Evolutionary conservation across 2,329 filamentous ascomycete genomes (phyloP).

Genomic region (Metarhizium anisopliae): DNA sequence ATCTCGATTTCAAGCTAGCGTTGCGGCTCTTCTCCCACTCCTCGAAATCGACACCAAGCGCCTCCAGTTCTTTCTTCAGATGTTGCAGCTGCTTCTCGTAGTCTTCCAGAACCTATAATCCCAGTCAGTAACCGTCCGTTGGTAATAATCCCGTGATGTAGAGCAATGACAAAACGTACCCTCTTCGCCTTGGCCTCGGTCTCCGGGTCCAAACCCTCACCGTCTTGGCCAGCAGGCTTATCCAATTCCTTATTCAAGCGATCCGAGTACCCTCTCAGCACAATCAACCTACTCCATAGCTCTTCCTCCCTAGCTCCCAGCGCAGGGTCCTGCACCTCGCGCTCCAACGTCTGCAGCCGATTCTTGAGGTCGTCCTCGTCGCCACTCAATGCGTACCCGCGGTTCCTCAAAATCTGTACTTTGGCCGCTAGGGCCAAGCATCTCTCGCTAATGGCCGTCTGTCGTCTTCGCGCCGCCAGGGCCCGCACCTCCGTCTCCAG

Average conservation of each 20-base stretch:
- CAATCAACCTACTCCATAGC: conserved; percentile 74
- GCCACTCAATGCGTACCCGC: conserved; percentile 70
- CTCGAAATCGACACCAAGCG: conserved; percentile 48
- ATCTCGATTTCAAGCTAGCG: conserved; percentile 26
- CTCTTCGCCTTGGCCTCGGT: conserved; percentile 66
- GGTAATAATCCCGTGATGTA: neutral
- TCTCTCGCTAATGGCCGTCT: conserved; percentile 63
- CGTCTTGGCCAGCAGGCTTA: conserved; percentile 49
- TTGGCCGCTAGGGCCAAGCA: conserved; percentile 68
- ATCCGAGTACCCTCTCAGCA: conserved; percentile 63
- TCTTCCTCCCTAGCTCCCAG: conserved; percentile 71
- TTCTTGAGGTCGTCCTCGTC: conserved; percentile 72
- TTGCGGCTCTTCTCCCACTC: conserved; percentile 45
- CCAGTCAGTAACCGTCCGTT: neutral
- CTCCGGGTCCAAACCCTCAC: conserved; percentile 56
- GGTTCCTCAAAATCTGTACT: conserved; percentile 71
- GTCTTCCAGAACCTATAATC: conserved; percentile 60
- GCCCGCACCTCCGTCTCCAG: conserved; percentile 66
- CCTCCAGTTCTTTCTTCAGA: conserved; percentile 63
- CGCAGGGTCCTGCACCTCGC: conserved; percentile 63
- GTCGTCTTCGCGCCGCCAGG: conserved; percentile 62
- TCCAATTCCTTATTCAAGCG: conserved; percentile 66
- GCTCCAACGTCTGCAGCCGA: conserved; percentile 61
- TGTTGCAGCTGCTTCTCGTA: conserved; percentile 74
- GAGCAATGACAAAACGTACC: conserved; percentile 34